These are phyloP conservation scores for Ampelocalamus luodianensis DNA, from an alignment of 176 grass and related monocot genomes.

Conservation along the genomic window DNA sequence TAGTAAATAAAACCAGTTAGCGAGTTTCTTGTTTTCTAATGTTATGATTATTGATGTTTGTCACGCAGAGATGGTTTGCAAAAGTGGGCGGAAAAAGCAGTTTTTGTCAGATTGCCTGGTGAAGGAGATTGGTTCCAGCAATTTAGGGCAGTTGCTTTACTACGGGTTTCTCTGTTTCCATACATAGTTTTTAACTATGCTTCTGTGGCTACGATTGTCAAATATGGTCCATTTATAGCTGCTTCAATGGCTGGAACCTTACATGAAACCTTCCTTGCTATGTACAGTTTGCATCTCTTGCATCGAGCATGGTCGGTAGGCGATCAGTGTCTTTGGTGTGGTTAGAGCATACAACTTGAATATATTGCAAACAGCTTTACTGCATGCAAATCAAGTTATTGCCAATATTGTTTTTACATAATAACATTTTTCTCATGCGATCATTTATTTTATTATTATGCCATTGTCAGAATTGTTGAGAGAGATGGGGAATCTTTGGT, in stretches of 20 bases:
- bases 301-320: not conserved
- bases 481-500: not conserved
- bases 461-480: not conserved
- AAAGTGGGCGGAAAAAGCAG: slow-evolving; percentile 51
- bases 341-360: not conserved
- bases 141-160: slow-evolving; percentile 82
- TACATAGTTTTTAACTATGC: slow-evolving; percentile 98
- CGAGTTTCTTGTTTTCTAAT: slow-evolving; percentile 5
- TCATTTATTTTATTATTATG: not conserved
- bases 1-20: not conserved
- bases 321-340: too few species aligned
- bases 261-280: slow-evolving; percentile 88
- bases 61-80: slow-evolving; percentile 75
- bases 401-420: not conserved
- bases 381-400: not conserved
- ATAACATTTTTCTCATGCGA: not conserved
- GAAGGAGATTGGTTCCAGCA: slow-evolving; percentile 99
- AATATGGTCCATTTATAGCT: slow-evolving; percentile 79
- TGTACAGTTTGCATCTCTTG: slow-evolving; percentile 70
- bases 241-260: slow-evolving; percentile 77
- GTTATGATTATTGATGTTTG: slow-evolving; percentile 2
- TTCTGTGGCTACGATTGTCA: slow-evolving; percentile 85
- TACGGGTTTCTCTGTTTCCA: slow-evolving; percentile 92
- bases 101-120: slow-evolving; percentile 71
- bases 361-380: not conserved